Percentiles rank a stretch among this genome's conserved stretches.
These are phyloP conservation scores for Dryadomyces sulphureus DNA, from an alignment of 2,329 filamentous ascomycete genomes.

Conservation along the genomic window DNA sequence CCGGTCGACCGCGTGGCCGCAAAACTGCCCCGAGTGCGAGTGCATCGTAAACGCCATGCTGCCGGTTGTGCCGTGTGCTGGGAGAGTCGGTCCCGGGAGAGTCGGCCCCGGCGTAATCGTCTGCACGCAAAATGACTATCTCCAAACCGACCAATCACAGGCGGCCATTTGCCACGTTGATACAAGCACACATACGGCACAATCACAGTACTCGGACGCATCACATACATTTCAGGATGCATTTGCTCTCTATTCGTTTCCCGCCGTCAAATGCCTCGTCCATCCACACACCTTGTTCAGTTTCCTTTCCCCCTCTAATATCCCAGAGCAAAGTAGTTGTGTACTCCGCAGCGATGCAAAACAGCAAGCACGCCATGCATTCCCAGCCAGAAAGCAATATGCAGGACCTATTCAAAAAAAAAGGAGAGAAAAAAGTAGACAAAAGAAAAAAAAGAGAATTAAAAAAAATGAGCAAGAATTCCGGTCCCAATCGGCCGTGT, in stretches of 20 bases:
- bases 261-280: neutral
- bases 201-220: too few species aligned
- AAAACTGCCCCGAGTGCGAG: constrained; percentile 96
- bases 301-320: neutral
- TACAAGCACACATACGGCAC: too few species aligned
- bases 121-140: too few species aligned
- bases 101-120: too few species aligned
- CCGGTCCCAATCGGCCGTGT: neutral
- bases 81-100: neutral
- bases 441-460: neutral
- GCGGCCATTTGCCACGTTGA: constrained; percentile 8
- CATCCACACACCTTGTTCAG: neutral
- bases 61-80: neutral
- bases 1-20: constrained; percentile 72
- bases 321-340: neutral
- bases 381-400: neutral
- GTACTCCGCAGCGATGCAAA: neutral
- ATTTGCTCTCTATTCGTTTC: neutral
- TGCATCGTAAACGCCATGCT: constrained; percentile 94
- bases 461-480: neutral
- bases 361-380: neutral
- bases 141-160: too few species aligned
- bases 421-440: neutral
- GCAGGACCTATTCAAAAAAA: neutral
- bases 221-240: too few species aligned